phyloP scores from a whole-genome alignment of 305 asterid species.

The Fraxinus paxiana region DNA sequence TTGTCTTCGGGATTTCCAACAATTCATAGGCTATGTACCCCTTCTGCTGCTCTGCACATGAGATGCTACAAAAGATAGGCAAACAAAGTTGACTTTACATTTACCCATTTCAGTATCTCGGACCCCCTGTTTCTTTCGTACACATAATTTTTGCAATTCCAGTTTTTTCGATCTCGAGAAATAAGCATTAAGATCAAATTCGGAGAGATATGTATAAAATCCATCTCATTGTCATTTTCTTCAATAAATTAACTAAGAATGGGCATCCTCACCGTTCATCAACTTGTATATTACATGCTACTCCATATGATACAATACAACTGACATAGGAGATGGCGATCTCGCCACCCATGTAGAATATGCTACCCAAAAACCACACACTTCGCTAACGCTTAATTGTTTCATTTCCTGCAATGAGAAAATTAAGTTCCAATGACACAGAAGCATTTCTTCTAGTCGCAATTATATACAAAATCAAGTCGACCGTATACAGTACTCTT shows the following conservation, averaged over 20 bases:
- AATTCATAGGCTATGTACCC: background rate
- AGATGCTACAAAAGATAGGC: background rate
- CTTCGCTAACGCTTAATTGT: background rate
- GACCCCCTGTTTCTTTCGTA: background rate
- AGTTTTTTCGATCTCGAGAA: background rate
- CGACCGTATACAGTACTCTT: background rate
- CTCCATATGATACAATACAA: background rate
- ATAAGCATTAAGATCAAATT: background rate
- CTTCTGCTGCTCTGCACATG: background rate
- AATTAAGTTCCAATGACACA: background rate
- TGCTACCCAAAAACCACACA: background rate
- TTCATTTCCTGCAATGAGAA: background rate
- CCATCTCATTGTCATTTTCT: background rate
- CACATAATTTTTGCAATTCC: background rate
- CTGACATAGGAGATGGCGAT: background rate
- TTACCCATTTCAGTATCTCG: background rate
- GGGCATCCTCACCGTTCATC: background rate
- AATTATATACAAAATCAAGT: background rate
- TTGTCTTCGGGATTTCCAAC: constrained; percentile 6
- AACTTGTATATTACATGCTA: background rate
- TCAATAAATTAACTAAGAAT: background rate
- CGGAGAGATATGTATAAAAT: background rate
- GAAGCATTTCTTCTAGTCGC: background rate
- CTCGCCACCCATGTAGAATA: background rate
- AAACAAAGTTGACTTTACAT: background rate